Percentiles rank a stretch among this genome's conserved stretches.
Evolutionary conservation across 2,329 filamentous ascomycete species (phyloP).

Genomic region (Volutella citrinella): DNA sequence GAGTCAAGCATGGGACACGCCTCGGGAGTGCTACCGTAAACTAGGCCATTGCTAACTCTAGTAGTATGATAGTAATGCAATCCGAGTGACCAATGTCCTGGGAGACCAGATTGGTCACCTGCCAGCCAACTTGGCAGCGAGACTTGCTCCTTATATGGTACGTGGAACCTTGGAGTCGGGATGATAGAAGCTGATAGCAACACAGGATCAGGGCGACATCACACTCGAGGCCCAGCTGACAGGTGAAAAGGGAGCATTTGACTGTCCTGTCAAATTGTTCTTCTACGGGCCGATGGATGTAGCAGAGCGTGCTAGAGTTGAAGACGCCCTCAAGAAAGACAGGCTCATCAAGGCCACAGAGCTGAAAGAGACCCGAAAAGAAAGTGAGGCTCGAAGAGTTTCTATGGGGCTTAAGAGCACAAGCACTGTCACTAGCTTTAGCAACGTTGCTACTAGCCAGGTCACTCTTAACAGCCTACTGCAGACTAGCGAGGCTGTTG

Average conservation of each 20-base stretch:
- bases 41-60: neutral
- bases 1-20: too few species aligned
- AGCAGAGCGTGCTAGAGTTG: conserved; percentile 50
- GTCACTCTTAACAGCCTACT: conserved; percentile 62
- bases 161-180: conserved; percentile 15
- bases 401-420: conserved; percentile 38
- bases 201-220: conserved; percentile 56
- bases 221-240: conserved; percentile 67
- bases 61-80: conserved; percentile 71
- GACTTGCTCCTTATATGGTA: conserved; percentile 71
- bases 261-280: conserved; percentile 68
- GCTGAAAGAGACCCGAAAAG: conserved; percentile 50
- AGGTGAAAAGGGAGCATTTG: conserved; percentile 63
- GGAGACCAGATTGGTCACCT: conserved; percentile 76
- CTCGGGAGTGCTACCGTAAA: neutral
- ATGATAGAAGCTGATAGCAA: conserved; percentile 14
- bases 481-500: conserved; percentile 62
- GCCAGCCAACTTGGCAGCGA: conserved; percentile 63
- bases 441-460: conserved; percentile 29
- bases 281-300: conserved; percentile 67
- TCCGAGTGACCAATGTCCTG: conserved; percentile 74
- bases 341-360: conserved; percentile 59
- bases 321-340: conserved; percentile 60
- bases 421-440: conserved; percentile 36
- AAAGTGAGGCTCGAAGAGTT: conserved; percentile 52